Conservation (phyloP, 768 basidiomycete genomes). For the Rhodotorula sphaerocarpa region DNA sequence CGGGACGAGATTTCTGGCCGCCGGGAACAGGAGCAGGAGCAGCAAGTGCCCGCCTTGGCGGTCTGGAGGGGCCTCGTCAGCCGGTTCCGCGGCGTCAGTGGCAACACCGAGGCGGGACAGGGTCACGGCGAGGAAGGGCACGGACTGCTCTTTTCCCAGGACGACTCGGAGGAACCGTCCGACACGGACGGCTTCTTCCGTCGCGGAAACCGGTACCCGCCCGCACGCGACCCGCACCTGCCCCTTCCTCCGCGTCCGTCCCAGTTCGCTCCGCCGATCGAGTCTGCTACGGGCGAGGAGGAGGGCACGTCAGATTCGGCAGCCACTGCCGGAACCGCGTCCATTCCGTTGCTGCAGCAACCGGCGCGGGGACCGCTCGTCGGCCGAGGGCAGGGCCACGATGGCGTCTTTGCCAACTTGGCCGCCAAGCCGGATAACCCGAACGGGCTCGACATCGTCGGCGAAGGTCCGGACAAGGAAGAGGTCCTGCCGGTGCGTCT, state of each 20-base stretch:
- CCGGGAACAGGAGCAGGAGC: too few relatives aligned
- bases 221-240: constrained; percentile 7
- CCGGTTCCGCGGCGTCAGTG: constrained; percentile 7
- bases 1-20: too few relatives aligned
- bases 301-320: neutral
- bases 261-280: constrained; percentile 43
- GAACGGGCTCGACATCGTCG: constrained; percentile 37
- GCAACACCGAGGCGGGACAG: too few relatives aligned
- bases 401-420: constrained; percentile 92
- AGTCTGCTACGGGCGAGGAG: too few relatives aligned
- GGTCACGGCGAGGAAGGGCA: constrained; percentile 3
- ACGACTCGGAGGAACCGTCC: constrained; percentile 20
- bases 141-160: constrained; percentile 29
- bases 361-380: constrained; percentile 35
- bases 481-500: constrained; percentile 76
- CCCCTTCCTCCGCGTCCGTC: constrained; percentile 43
- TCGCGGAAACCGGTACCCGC: constrained; percentile 17
- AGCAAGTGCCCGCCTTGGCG: constrained; percentile 25
- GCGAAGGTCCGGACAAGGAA: constrained; percentile 49
- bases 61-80: constrained; percentile 3
- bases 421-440: constrained; percentile 71
- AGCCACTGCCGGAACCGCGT: neutral
- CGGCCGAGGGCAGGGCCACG: constrained; percentile 73
- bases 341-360: neutral
- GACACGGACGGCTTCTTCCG: neutral